Conservation (phyloP, 345 rosid genomes). For the Dipteronia dyeriana region DNA sequence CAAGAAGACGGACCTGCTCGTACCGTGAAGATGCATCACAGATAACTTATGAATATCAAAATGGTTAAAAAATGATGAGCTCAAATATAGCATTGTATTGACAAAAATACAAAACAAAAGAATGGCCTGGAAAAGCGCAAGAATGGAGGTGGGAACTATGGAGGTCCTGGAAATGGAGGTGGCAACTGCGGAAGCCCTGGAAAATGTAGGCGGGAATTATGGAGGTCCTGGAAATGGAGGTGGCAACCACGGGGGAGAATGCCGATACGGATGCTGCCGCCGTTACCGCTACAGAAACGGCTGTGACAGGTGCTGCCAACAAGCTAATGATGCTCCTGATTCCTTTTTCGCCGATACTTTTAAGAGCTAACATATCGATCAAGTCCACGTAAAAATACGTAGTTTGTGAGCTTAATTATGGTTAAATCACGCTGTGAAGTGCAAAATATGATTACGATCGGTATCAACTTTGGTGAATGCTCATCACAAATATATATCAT, state of each 20-base stretch:
- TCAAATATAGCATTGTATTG: neutral
- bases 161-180: neutral
- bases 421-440: neutral
- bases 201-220: neutral
- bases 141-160: no score
- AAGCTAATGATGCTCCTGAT: neutral
- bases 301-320: conserved; percentile 9
- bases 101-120: neutral
- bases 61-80: neutral
- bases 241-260: neutral
- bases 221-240: no score
- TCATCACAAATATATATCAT: no score
- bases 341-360: neutral
- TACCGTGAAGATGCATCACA: conserved; percentile 16
- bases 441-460: no score
- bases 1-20: conserved; percentile 70
- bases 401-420: neutral
- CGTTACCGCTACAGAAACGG: neutral
- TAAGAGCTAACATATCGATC: neutral
- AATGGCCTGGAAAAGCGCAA: neutral
- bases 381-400: neutral
- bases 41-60: conserved; percentile 12
- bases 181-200: no score
- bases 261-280: neutral
- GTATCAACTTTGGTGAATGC: no score